Evolutionary conservation across 768 basidiomycete species (phyloP), one percentile per base, ranked within the genome.

Genomic region (Lactarius akahatsu): DNA sequence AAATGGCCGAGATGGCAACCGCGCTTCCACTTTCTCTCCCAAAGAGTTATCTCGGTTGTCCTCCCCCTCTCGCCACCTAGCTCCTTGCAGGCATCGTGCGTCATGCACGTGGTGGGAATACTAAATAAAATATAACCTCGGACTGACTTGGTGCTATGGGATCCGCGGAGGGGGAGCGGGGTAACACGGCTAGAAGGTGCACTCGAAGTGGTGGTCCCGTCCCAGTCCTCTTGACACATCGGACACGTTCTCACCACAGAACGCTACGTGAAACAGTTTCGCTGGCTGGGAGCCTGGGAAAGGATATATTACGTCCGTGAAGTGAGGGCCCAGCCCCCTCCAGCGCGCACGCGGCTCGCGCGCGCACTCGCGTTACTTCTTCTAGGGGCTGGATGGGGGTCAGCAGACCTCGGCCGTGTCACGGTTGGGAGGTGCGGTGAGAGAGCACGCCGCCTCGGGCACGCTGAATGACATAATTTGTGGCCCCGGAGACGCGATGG

Each of bases 251-350:
- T 54, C 50, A 34, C 66, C 52, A 28, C 41, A 55, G 28, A 57
- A 66, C 43, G 55, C 41, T 63, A 41, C 50, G 50, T 63, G 62
- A 61, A 52, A 52, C 50, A 55, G 56, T 63, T 59, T 62, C 50
- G 50, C 50, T 15, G 50, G 47, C 50, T 59, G 34, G 47, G 41
- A 26, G 32, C 57, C 57, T 63, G 66, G 41, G 66, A 59, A 59
- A 63, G 54, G 57, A 59, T 45, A 67, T 50, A 67, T 67, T 67
- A 67, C 66, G 66, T 67, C 66, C 62, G 32, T 67, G 50, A 55
- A 55, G 41, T 55, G 47, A 36, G 36, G 1, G 32, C 11, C 6
- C 32, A 36, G 38, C 55, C n/a, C 30, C 56, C 23, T 38, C 26
- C 41, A 38, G 40, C 58, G 34, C 40, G 59, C 59, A 56, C 45